Conservation (phyloP, 2,329 filamentous ascomycete genomes). For the Botrytis pseudocinerea region DNA sequence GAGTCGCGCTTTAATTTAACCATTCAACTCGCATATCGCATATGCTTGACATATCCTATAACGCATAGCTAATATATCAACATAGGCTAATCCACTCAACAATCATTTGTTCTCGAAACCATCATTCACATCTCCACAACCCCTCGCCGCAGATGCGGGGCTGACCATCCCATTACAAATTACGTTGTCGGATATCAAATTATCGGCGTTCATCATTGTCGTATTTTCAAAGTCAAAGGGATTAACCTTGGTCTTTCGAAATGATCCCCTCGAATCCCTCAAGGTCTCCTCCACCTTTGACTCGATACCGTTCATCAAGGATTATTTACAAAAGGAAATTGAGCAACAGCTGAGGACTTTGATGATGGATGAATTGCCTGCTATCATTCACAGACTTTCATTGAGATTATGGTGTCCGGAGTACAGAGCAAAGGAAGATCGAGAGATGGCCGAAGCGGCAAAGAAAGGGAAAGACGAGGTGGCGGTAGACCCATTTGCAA, state of each 20-base stretch:
- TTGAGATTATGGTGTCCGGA: conserved; percentile 88
- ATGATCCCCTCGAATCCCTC: conserved; percentile 95
- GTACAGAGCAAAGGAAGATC: conserved; percentile 66
- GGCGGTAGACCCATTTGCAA: conserved; percentile 77
- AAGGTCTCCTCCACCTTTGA: conserved; percentile 99
- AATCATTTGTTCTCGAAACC: conserved; percentile 93
- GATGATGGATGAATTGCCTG: conserved; percentile 97
- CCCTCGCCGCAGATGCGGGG: conserved; percentile 84
- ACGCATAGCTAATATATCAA: conserved; percentile 53
- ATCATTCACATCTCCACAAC: conserved; percentile 87
- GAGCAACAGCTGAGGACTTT: conserved; percentile 88
- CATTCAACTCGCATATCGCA: background rate
- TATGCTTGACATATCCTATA: conserved; percentile 36
- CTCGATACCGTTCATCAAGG: conserved; percentile 95
- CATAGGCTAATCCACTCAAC: conserved; percentile 87
- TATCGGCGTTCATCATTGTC: conserved; percentile 95
- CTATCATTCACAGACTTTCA: conserved; percentile 92
- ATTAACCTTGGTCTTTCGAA: conserved; percentile 92
- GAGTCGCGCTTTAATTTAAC: background rate
- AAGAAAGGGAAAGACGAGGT: conserved; percentile 49
- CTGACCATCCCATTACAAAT: conserved; percentile 98
- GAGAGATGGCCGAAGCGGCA: conserved; percentile 52
- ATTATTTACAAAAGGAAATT: conserved; percentile 95
- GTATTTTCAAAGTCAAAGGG: conserved; percentile 98
- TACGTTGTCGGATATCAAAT: conserved; percentile 89